Base-by-base conservation (phyloP, 768 basidiomycete genomes). In the Podaxis rugospora region DNA sequence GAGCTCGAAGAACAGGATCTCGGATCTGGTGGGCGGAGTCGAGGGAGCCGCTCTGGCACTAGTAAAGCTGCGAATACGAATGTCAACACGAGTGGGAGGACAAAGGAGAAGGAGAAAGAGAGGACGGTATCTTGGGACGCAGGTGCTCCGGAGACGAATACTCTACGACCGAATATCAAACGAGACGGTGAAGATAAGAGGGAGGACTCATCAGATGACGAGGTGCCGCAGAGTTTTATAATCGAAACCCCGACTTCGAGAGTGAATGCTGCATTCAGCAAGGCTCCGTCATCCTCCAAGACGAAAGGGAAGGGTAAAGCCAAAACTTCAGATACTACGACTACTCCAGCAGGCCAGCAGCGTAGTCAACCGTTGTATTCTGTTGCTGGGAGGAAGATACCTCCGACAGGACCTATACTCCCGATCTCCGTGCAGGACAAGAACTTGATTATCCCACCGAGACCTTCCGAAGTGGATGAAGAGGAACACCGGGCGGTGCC, bases 181-280 rank as follows among this genome's bases (percentile, higher is more conserved):
- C 77, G 80, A 65, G 83, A 87, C 68, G 89, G 90, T 72, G 78
- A 74, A 68, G 76, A 78, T 27, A 80, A 86, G 61, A 80, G 80
- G 57, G 76, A 80, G 51, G 86, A 89, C 53, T 80, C 81, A 28
- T 89, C 88, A 6, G 92, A 93, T 66, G 92, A 89, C 59, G 92
- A 93, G 70, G 90, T 90, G 2, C 92, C 92, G 0, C 87, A 89
- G 68, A 90, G 88, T 69, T 89, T 93, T 67, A 88, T 92, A 83
- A 87, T 93, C 65, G 92, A 94, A 72, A 84, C 89, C 2, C 59
- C 59, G 11, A 49, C 46, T 5, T 37, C 59, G 36, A 61, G 59
- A 23, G 21, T 36, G 5, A 55, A 47, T 37, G 44, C 52, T 3
- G 44, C 52, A 18, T n/a, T 54, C 23, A 40, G 73, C 83, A 46